These are phyloP conservation scores for Phytopythium kandeliae DNA, from an alignment of 352 stramenopile genomes.

Conservation along the genomic window DNA sequence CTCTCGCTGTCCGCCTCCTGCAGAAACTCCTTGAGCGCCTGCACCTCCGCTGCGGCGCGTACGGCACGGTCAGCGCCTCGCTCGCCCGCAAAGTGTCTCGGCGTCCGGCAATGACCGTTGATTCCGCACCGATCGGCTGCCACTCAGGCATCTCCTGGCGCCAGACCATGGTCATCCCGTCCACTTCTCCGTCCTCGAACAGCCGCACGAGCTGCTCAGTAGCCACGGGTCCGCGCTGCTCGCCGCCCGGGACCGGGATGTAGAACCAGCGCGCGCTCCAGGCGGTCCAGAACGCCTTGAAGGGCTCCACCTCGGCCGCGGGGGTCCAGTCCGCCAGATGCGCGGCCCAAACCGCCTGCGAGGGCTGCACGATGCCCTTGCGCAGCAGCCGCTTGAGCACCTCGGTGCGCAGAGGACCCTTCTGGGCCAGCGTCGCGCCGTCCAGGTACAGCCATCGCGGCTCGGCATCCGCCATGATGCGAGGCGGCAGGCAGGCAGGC, in stretches of 20 bases:
- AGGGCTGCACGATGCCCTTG: constrained; percentile 43
- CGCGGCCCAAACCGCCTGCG: constrained; percentile 72
- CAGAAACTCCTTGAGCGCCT: constrained; percentile 57
- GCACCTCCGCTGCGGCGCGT: constrained; percentile 37
- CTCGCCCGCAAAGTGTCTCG: not conserved
- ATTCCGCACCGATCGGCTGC: constrained; percentile 42
- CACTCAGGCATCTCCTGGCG: constrained; percentile 36
- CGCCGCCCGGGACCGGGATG: constrained; percentile 27
- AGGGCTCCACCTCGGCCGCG: constrained; percentile 37
- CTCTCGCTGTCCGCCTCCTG: constrained; percentile 64
- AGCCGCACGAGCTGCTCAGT: constrained; percentile 50
- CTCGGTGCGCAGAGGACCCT: constrained; percentile 46
- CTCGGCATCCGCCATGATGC: constrained; percentile 14
- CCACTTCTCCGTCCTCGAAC: constrained; percentile 60
- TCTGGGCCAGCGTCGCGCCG: constrained; percentile 46
- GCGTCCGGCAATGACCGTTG: too few species aligned
- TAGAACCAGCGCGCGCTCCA: constrained; percentile 64
- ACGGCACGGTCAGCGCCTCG: constrained; percentile 6
- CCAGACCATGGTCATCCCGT: constrained; percentile 75
- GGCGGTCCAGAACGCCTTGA: constrained; percentile 41
- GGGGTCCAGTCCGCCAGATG: constrained; percentile 50
- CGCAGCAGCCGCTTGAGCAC: constrained; percentile 71
- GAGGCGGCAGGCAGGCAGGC: too few species aligned
- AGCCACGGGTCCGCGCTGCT: constrained; percentile 30
- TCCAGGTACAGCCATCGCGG: constrained; percentile 73